Percentiles rank a stretch among this genome's conserved stretches.
phyloP scores from a whole-genome alignment of 73 alveolate genomes.

The Stentor coeruleus region DNA sequence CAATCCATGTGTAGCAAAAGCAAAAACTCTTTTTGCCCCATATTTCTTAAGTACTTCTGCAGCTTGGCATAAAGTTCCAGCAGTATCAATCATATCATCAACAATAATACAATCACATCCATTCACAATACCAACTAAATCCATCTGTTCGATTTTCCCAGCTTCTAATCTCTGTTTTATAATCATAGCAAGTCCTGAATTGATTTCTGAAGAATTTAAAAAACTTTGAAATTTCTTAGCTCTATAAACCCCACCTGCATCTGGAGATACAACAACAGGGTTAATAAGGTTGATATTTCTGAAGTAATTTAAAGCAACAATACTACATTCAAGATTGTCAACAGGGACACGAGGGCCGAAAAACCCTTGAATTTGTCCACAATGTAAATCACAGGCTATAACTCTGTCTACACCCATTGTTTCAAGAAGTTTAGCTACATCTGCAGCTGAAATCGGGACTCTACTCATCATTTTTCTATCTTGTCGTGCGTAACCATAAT shows the following conservation, averaged over 20 bases:
- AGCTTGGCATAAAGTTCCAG: slow-evolving; percentile 93
- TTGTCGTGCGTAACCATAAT: slow-evolving; percentile 94
- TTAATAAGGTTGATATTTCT: slow-evolving; percentile 40
- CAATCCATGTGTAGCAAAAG: slow-evolving; percentile 94
- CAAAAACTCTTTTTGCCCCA: slow-evolving; percentile 89
- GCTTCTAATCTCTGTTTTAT: slow-evolving; percentile 75
- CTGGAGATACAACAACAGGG: slow-evolving; percentile 89
- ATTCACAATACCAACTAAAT: slow-evolving; percentile 68
- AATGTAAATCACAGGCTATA: slow-evolving; percentile 88
- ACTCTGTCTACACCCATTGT: slow-evolving; percentile 73
- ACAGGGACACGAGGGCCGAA: slow-evolving; percentile 85
- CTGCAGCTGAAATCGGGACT: slow-evolving; percentile 92
- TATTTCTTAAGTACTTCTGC: slow-evolving; percentile 68
- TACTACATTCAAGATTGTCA: slow-evolving; percentile 77
- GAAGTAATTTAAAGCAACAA: slow-evolving; percentile 73
- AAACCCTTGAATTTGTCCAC: slow-evolving; percentile 85
- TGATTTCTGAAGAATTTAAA: slow-evolving; percentile 24
- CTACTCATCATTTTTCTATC: slow-evolving; percentile 78
- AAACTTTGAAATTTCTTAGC: slow-evolving; percentile 51
- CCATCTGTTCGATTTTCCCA: slow-evolving; percentile 62
- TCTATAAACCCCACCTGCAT: slow-evolving; percentile 79
- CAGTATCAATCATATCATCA: slow-evolving; percentile 89
- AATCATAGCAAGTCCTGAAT: slow-evolving; percentile 72
- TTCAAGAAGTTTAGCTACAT: slow-evolving; percentile 82
- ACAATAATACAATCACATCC: slow-evolving; percentile 72